These are phyloP conservation scores for Colletotrichum costaricense DNA, from an alignment of 2,329 filamentous ascomycete genomes.

Conservation along the genomic window DNA sequence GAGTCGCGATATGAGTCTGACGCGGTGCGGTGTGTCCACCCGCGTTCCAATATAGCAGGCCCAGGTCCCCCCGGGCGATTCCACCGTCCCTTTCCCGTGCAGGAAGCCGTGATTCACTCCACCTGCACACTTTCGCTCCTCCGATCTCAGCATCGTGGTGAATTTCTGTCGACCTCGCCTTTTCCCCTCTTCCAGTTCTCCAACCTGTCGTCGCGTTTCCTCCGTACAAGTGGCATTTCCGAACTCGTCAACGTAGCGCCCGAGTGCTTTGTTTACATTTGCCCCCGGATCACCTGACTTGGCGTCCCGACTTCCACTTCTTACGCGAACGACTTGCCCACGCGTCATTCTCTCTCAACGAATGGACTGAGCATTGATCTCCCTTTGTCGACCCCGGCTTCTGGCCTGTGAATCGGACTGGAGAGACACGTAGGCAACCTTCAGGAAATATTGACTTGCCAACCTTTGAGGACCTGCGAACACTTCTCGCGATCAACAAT, in stretches of 20 bases:
- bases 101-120: constrained; percentile 34
- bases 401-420: constrained; percentile 23
- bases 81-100: constrained; percentile 33
- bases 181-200: background rate
- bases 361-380: constrained; percentile 23
- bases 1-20: constrained; percentile 31
- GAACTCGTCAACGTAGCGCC: background rate
- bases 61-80: constrained; percentile 24
- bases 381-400: constrained; percentile 5
- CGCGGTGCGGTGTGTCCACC: constrained; percentile 29
- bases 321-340: constrained; percentile 3
- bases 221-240: background rate
- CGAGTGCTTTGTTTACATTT: constrained; percentile 34
- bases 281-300: constrained; percentile 33
- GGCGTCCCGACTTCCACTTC: constrained; percentile 8
- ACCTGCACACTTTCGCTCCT: constrained; percentile 30
- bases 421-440: background rate
- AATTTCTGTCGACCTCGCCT: constrained; percentile 10
- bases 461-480: constrained; percentile 12
- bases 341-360: constrained; percentile 25
- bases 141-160: constrained; percentile 18
- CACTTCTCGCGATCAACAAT: constrained; percentile 29
- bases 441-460: background rate
- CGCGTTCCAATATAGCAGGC: constrained; percentile 35
- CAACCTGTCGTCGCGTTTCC: background rate